These are phyloP conservation scores for Onygenales sp. DNA, from an alignment of 2,329 filamentous ascomycete genomes.

Conservation along the genomic window DNA sequence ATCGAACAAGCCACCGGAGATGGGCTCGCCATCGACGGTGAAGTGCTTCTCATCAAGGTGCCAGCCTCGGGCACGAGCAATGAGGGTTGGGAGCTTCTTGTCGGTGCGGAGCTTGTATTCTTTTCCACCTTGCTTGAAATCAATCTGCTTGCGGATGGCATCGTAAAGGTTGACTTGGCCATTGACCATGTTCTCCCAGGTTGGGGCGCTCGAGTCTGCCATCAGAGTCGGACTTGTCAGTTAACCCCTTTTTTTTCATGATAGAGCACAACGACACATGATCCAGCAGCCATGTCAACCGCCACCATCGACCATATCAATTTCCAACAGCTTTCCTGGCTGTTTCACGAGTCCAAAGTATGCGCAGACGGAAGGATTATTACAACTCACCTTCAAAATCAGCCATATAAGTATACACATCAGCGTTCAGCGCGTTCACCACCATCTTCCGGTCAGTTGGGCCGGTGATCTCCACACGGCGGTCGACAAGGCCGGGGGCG, in stretches of 20 bases:
- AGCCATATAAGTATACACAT: conserved; percentile 99
- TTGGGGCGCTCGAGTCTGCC: conserved; percentile 83
- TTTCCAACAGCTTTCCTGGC: too few relatives aligned
- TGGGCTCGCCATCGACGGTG: conserved; percentile 87
- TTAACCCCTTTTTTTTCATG: too few relatives aligned
- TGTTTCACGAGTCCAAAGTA: too few relatives aligned
- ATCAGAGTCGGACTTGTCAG: not conserved
- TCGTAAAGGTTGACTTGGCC: conserved; percentile 97
- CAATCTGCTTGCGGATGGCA: conserved; percentile 82
- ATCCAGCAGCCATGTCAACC: too few relatives aligned
- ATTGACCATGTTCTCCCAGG: conserved; percentile 99
- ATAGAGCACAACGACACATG: too few relatives aligned
- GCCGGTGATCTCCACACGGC: conserved; percentile 92
- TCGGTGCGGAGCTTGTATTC: conserved; percentile 97
- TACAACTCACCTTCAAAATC: conserved; percentile 76
- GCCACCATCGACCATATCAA: not conserved
- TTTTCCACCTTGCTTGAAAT: conserved; percentile 92
- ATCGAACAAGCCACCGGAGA: conserved; percentile 87
- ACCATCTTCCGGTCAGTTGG: conserved; percentile 99
- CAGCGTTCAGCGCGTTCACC: conserved; percentile 88
- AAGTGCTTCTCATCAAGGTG: conserved; percentile 98
- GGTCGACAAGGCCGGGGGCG: conserved; percentile 84
- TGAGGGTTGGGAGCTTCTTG: conserved; percentile 75
- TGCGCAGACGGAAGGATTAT: too few relatives aligned
- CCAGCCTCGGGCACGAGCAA: conserved; percentile 92